Evolutionary conservation across 768 basidiomycete genomes (phyloP), one percentile per base, ranked within the genome.

Genomic region (Mycena maculata): DNA sequence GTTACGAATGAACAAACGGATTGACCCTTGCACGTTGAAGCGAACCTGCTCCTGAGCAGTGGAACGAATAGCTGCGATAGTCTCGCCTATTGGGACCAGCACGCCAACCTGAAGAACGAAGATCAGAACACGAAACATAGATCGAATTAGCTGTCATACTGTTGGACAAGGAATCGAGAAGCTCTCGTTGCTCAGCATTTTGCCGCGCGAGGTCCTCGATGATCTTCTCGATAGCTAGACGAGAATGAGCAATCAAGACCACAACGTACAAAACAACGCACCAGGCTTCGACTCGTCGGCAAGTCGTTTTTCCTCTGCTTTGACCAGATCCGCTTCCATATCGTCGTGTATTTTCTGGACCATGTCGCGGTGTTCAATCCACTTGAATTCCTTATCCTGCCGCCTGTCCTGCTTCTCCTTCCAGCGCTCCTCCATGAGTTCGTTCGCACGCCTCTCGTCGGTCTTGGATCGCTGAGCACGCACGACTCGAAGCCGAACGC

Each of bases 11-110:
- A 18, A 12, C 66, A 25, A 71, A 42, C 8, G 60, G 38, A 47
- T 55, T n/a, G 79, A 94, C 93, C 87, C 87, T 83, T 93, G 90
- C 15, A 95, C 90, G 69, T 95, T 95, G 83, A 91, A 95, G 16
- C 90, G 89, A 16, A 95, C 88, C 76, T 91, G 92, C 73, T 91
- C 88, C 64, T 87, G 81, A 0, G 93, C 92, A 28, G 91, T 93
- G 31, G 87, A 83, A 62, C 85, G 84, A 45, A 95, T 90, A 45
- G 88, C 88, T 3, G 83, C 83, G 42, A 95, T 79, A 2, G 89
- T 89, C 50, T 92, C 91, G 90, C 67, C 83, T 84, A 25, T 77
- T 80, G 65, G 83, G 88, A 53, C 93, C 93, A 16, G 84, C 83
- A 49, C 90, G 87, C 90, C 88, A 92, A 69, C 78, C 92, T 93